These are phyloP conservation scores for Exophiala mesophila DNA, from an alignment of 2,329 filamentous ascomycete genomes.

Conservation along the genomic window DNA sequence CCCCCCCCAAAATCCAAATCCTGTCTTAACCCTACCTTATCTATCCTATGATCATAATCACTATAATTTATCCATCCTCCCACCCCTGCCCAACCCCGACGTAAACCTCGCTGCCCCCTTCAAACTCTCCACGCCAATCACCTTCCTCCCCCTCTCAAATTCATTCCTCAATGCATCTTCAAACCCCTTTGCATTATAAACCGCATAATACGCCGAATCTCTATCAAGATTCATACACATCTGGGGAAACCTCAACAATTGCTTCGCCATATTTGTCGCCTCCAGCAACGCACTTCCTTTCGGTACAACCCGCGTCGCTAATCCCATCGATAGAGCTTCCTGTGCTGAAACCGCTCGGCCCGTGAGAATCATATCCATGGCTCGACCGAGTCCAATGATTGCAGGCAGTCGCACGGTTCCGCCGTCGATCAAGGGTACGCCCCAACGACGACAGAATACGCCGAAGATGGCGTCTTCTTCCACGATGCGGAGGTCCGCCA, in stretches of 20 bases:
- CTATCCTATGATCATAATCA: too few species aligned
- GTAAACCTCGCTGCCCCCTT: conserved; percentile 40
- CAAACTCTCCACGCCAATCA: conserved; percentile 43
- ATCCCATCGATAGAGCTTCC: conserved; percentile 49
- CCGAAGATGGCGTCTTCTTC: conserved; percentile 53
- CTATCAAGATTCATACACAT: conserved; percentile 50
- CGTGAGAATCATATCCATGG: conserved; percentile 55
- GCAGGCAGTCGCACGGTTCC: conserved; percentile 51
- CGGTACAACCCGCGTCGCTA: conserved; percentile 50
- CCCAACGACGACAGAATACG: conserved; percentile 52
- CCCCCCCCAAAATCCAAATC: too few species aligned
- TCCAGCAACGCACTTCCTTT: conserved; percentile 48
- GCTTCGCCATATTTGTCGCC: conserved; percentile 44
- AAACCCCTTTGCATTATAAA: conserved; percentile 46
- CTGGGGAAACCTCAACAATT: conserved; percentile 49
- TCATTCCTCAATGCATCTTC: conserved; percentile 49
- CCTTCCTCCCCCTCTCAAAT: conserved; percentile 41
- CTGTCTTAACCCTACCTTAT: too few species aligned
- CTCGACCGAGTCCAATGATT: conserved; percentile 49
- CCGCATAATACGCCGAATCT: conserved; percentile 45
- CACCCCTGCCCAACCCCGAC: conserved; percentile 38
- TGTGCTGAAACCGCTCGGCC: conserved; percentile 46
- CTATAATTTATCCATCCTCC: conserved; percentile 24
- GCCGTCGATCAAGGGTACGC: conserved; percentile 49
- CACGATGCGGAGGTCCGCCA: conserved; percentile 51